Evolutionary conservation across 768 basidiomycete species (phyloP).

Genomic region (Lactarius sanguifluus): DNA sequence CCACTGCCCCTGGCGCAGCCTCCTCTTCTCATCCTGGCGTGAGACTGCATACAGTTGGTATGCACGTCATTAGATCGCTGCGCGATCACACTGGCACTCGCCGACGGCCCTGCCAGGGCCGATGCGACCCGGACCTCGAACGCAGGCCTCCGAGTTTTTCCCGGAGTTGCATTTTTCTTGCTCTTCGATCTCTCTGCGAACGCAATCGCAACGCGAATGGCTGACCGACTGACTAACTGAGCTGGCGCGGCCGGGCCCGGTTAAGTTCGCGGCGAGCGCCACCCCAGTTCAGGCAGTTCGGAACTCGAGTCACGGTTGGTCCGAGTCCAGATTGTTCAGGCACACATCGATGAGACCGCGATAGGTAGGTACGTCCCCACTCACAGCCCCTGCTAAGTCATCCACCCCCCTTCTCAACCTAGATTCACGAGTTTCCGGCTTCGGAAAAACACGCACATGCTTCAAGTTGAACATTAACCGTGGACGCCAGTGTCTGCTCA

Average conservation of each 20-base stretch:
- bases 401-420: not conserved
- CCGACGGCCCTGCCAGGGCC: not conserved
- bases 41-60: not conserved
- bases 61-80: not conserved
- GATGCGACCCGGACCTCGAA: not conserved
- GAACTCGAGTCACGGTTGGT: not conserved
- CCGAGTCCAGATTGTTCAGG: not conserved
- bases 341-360: conserved; percentile 1
- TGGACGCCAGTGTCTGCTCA: not conserved
- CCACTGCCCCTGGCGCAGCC: not conserved
- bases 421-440: conserved; percentile 1
- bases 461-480: not conserved
- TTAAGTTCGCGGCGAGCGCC: not conserved
- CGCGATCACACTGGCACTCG: not conserved
- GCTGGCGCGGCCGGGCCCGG: not conserved
- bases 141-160: not conserved
- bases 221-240: not conserved
- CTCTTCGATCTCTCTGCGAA: not conserved
- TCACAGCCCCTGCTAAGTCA: not conserved
- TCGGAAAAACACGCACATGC: not conserved
- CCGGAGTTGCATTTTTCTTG: not conserved
- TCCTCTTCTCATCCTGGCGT: not conserved
- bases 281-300: not conserved
- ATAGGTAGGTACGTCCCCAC: not conserved
- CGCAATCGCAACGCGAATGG: not conserved